Evolutionary conservation across 345 rosid genomes (phyloP).

Genomic region (Anastatica hierochuntica): DNA sequence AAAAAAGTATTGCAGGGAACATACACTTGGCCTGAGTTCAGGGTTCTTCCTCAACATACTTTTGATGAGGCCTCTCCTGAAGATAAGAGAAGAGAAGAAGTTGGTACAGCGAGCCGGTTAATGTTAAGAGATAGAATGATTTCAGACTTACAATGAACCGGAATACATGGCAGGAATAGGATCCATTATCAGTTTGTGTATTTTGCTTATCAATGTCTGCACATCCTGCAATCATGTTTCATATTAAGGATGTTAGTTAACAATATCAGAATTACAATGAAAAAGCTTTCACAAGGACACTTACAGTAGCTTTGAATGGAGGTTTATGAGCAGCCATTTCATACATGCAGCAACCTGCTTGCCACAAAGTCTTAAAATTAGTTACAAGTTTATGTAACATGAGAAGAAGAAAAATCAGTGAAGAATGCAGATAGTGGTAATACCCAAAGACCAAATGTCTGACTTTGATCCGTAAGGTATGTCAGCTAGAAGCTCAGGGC

Average conservation of each 20-base stretch:
- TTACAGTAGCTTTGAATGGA: conserved; percentile 94
- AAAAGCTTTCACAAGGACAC: conserved; percentile 14
- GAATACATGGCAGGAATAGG: conserved; percentile 90
- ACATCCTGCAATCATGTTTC: conserved; percentile 52
- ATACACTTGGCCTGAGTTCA: conserved; percentile 86
- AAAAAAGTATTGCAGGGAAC: conserved; percentile 4
- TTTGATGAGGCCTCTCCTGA: conserved; percentile 86
- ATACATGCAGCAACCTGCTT: conserved; percentile 88
- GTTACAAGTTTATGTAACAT: not conserved
- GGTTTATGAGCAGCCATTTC: conserved; percentile 89
- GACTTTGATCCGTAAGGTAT: conserved; percentile 97
- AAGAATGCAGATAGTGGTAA: not conserved
- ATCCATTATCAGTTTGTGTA: conserved; percentile 75
- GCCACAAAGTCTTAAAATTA: not conserved
- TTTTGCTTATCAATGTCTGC: conserved; percentile 83
- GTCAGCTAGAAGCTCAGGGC: conserved; percentile 98
- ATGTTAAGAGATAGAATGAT: not conserved
- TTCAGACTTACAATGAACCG: conserved; percentile 60
- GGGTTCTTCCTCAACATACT: conserved; percentile 97
- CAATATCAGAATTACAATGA: not conserved
- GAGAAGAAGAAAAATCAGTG: not conserved
- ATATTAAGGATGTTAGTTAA: not conserved
- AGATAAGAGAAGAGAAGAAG: conserved; percentile 7
- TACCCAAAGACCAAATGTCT: conserved; percentile 98
- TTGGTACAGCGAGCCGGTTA: not conserved